phyloP scores from a whole-genome alignment of 179 eudicot species.

The Amaranthus tricolor region DNA sequence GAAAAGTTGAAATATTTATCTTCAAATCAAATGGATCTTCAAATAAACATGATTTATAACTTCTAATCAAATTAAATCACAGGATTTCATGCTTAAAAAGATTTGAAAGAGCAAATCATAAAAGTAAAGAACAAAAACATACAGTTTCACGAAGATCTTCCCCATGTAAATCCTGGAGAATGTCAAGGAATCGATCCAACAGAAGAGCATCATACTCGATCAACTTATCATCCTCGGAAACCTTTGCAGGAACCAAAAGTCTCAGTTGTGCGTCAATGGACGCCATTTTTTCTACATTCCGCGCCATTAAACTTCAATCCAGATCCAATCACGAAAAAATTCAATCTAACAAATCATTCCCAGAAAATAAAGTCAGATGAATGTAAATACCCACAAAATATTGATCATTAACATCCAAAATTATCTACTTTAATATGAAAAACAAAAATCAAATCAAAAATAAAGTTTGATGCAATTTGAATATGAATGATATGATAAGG shows the following conservation, averaged over 20 bases:
- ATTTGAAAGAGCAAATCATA: neutral
- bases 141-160: slow-evolving; percentile 86
- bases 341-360: slow-evolving; percentile 14
- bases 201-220: slow-evolving; percentile 90
- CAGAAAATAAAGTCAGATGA: neutral
- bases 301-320: slow-evolving; percentile 14
- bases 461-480: neutral
- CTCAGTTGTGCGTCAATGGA: slow-evolving; percentile 90
- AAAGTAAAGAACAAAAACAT: slow-evolving; percentile 4
- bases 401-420: neutral
- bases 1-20: no score
- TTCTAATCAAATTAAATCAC: neutral
- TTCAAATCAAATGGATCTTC: slow-evolving; percentile 13
- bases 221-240: slow-evolving; percentile 91
- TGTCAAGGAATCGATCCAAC: slow-evolving; percentile 83
- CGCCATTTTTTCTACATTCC: slow-evolving; percentile 66
- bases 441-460: neutral
- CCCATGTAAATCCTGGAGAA: slow-evolving; percentile 88
- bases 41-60: neutral
- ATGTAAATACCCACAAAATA: neutral
- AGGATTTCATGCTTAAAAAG: neutral
- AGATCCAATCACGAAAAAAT: neutral
- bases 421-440: neutral
- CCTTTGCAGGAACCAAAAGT: slow-evolving; percentile 66
- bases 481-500: neutral